Evolutionary conservation across 129 eudicot genomes (phyloP).

Genomic region (Calendula officinalis): DNA sequence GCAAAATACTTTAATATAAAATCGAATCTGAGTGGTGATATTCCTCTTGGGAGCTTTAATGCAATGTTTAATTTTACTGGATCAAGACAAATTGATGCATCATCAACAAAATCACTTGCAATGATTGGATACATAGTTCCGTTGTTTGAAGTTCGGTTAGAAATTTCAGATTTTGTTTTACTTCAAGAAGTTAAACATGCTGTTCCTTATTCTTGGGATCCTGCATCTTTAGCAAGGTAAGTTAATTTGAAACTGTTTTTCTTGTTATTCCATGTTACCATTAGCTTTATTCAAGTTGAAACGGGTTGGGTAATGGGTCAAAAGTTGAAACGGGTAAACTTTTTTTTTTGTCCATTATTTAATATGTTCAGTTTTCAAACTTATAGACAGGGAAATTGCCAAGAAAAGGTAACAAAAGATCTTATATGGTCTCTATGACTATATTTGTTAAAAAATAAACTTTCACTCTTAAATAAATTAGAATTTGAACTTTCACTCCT

Average conservation of each 20-base stretch:
- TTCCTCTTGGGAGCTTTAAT: slow-evolving; percentile 94
- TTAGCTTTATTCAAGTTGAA: not conserved
- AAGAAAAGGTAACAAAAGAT: too few relatives aligned
- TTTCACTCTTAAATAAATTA: too few relatives aligned
- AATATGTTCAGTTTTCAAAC: too few relatives aligned
- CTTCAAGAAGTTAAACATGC: slow-evolving; percentile 75
- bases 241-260: slow-evolving; percentile 3
- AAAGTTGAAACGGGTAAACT: not conserved
- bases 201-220: slow-evolving; percentile 95
- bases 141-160: slow-evolving; percentile 50
- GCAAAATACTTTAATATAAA: slow-evolving; percentile 69
- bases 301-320: not conserved
- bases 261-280: not conserved
- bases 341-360: too few relatives aligned
- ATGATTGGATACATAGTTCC: slow-evolving; percentile 82
- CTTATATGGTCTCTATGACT: not conserved
- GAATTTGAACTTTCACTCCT: too few relatives aligned
- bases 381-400: too few relatives aligned
- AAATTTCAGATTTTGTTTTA: slow-evolving; percentile 55
- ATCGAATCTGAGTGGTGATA: slow-evolving; percentile 55
- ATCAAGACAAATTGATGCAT: slow-evolving; percentile 79
- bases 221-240: slow-evolving; percentile 90
- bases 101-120: slow-evolving; percentile 89
- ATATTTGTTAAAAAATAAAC: too few relatives aligned
- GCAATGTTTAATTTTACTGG: slow-evolving; percentile 97